Evolutionary conservation across 768 basidiomycete genomes (phyloP), one percentile per base, ranked within the genome.

Genomic region (Hygrophorus russula): DNA sequence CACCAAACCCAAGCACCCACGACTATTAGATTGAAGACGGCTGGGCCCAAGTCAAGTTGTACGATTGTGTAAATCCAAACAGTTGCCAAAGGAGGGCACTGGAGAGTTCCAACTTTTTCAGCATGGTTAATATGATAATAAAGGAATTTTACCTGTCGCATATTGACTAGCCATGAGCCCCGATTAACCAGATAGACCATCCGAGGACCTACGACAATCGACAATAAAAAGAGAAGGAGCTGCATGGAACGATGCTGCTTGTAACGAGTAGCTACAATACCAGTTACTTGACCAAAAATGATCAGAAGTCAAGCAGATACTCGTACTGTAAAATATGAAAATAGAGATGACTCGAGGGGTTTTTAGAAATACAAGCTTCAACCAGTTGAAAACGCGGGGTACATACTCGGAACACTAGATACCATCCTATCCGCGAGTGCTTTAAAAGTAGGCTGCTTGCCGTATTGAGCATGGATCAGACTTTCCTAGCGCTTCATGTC

Each of bases 41-140:
- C 78, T 14, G 76, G 73, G 2, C 66, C 67, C 18, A 91, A 60
- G 44, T 81, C 74, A 19, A 88, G 67, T 49, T 86, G 81, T 10
- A 87, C 63, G 39, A 88, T 65, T 2, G 75, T 68, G 52, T 83
- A 90, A 7, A 88, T 65, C 87, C 88, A 90, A 5, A 82, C 55
- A 0, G 86, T 87, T 2, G 78, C 78, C 43, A 89, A 61, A 9
- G 88, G 83, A 10, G 88, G 87, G 45, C 73, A 73, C 88, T 90
- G 44, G 29, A 33, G 27, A 14, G 37, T 35, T 38, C 49, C 19
- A 13, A 37, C 46, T 46, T 13, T 36, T 28, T 18, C n/a, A 13
- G 27, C 13, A 32, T 18, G 34, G 19, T 35, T 27, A 7, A n/a
- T 24, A 28, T 20, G 9, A 12, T 28, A 6, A 38, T 36, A 36